A percentile compares a stretch with the other conserved stretches of the same genome.
These are phyloP conservation scores for Phaeotremella skinneri DNA, from an alignment of 768 basidiomycete genomes.

Conservation along the genomic window DNA sequence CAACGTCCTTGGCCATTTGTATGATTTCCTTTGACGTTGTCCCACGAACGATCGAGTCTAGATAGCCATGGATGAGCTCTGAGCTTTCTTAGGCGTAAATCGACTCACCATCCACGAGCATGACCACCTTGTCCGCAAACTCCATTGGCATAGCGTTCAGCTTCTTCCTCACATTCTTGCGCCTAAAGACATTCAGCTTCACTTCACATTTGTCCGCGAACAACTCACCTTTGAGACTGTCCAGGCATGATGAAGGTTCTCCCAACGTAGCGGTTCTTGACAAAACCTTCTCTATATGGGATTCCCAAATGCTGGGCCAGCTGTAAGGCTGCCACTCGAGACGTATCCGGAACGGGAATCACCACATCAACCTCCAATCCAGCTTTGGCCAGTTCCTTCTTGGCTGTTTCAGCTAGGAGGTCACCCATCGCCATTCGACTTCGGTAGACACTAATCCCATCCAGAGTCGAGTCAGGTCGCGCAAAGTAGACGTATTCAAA, in stretches of 20 bases:
- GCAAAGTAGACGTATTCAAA: slow-evolving; percentile 99
- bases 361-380: slow-evolving; percentile 77
- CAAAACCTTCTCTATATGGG: slow-evolving; percentile 96
- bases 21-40: slow-evolving; percentile 98
- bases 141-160: slow-evolving; percentile 98
- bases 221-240: slow-evolving; percentile 77
- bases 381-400: slow-evolving; percentile 62
- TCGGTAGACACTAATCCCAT: slow-evolving; percentile 94
- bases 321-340: slow-evolving; percentile 91
- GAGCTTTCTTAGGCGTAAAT: neutral
- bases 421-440: slow-evolving; percentile 99
- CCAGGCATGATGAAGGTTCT: slow-evolving; percentile 99
- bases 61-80: slow-evolving; percentile 2
- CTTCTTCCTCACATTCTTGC: slow-evolving; percentile 90
- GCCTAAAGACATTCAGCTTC: slow-evolving; percentile 55
- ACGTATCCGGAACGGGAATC: slow-evolving; percentile 97
- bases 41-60: slow-evolving; percentile 97
- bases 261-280: slow-evolving; percentile 98
- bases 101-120: slow-evolving; percentile 87
- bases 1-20: slow-evolving; percentile 99
- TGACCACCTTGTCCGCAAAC: slow-evolving; percentile 84
- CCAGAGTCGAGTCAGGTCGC: slow-evolving; percentile 93
- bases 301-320: slow-evolving; percentile 82
- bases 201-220: no score
- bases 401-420: slow-evolving; percentile 81